Conservation (phyloP, 129 eudicot species). For the Flaveria trinervia region DNA sequence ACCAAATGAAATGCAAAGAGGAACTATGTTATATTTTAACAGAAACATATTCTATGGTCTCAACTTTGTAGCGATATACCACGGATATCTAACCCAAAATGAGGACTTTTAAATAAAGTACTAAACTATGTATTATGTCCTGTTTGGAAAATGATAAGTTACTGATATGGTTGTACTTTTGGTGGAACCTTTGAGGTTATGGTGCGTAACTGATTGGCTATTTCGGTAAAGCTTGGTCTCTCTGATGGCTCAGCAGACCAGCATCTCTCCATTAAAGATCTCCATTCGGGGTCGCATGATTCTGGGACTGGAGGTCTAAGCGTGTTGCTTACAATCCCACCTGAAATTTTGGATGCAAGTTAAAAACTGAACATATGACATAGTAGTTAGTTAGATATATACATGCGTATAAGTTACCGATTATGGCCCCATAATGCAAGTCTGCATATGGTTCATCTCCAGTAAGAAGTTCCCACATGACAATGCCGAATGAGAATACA, state of each 20-base stretch:
- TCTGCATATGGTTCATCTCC: conserved; percentile 95
- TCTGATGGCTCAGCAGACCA: conserved; percentile 93
- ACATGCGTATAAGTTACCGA: conserved; percentile 50
- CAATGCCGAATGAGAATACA: conserved; percentile 93
- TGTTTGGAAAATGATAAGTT: conserved; percentile 7
- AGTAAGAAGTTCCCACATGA: conserved; percentile 89
- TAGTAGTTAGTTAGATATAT: not conserved
- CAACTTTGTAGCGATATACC: conserved; percentile 18
- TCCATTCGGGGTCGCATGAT: conserved; percentile 83
- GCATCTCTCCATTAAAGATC: conserved; percentile 83
- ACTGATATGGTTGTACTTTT: conserved; percentile 57
- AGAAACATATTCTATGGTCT: conserved; percentile 22
- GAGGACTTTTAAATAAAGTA: not conserved
- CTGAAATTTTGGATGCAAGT: conserved; percentile 28
- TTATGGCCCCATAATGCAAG: conserved; percentile 88
- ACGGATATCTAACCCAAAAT: conserved; percentile 18
- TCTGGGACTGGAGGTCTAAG: conserved; percentile 87
- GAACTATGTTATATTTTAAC: conserved; percentile 25
- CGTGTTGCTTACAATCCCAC: conserved; percentile 96
- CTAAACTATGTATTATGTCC: conserved; percentile 25
- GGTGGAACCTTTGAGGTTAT: conserved; percentile 72
- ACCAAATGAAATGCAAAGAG: not conserved
- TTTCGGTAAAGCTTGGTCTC: conserved; percentile 78
- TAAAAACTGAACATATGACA: not conserved
- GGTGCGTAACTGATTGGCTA: conserved; percentile 67